phyloP scores from a whole-genome alignment of 176 grass and related monocot species.

The Oryza longistaminata region DNA sequence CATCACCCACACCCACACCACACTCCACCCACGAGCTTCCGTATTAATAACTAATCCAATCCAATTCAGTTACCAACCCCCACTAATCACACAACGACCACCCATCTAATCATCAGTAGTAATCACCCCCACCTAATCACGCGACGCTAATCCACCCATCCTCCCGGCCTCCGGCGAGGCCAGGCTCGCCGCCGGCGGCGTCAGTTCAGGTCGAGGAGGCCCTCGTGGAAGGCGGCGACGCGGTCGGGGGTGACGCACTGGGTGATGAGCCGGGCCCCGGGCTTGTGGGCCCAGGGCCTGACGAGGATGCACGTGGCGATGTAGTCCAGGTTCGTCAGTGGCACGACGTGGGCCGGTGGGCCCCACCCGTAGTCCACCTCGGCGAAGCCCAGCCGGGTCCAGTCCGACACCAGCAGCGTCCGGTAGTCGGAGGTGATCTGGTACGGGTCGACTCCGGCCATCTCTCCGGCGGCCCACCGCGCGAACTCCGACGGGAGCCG shows the following conservation, averaged over 20 bases:
- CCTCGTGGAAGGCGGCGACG: conserved; percentile 66
- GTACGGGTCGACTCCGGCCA: conserved; percentile 57
- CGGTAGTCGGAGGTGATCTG: conserved; percentile 84
- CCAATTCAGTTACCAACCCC: conserved; percentile 16
- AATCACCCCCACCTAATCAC: neutral
- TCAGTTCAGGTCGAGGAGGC: conserved; percentile 61
- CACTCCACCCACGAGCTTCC: conserved; percentile 14
- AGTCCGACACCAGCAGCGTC: conserved; percentile 80
- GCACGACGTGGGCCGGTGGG: conserved; percentile 73
- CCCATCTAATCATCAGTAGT: too few relatives aligned
- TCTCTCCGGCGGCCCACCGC: conserved; percentile 57
- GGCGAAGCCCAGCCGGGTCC: conserved; percentile 81
- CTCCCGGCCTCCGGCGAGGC: neutral
- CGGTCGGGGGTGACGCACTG: conserved; percentile 76
- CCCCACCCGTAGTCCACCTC: conserved; percentile 97
- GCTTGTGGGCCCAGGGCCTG: conserved; percentile 66
- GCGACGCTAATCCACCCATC: too few relatives aligned
- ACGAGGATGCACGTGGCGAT: conserved; percentile 92
- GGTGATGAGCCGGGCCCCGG: conserved; percentile 71
- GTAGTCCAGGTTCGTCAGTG: conserved; percentile 86
- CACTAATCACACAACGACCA: neutral
- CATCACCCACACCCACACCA: neutral
- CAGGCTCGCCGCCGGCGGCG: neutral
- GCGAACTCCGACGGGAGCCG: conserved; percentile 62
- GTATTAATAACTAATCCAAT: conserved; percentile 11